Evolutionary conservation across 2,329 filamentous ascomycete species (phyloP), one percentile per base, ranked within the genome.

Genomic region (Calycina marina): DNA sequence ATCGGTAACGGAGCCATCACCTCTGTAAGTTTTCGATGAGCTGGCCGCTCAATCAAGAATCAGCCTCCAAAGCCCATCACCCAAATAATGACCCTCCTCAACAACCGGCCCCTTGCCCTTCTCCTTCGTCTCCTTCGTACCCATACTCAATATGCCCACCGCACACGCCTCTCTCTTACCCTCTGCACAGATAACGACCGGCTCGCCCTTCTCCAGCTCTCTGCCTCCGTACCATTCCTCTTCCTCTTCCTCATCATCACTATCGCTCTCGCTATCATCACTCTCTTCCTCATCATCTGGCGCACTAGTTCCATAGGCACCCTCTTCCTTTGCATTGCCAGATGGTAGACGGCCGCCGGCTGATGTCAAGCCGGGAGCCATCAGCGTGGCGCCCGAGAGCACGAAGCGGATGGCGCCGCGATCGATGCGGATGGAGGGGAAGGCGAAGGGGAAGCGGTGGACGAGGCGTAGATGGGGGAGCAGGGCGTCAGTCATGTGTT

Each of bases 321-420:
- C 45, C 32, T 59, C 42, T 36, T 63, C 59, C 2, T 55, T 50
- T 1, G 46, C 43, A 20, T 53, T 49, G 6, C 46, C 45, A 36
- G 24, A 55, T 44, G 90, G 90, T 48, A 98, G 58, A 29, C 81
- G 57, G 0, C 90, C 90, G 0, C 90, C 90, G 0, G 74, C 59
- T 13, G 75, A 84, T 16, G 90, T 98, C 46, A 98, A 58, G 0
- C 90, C 90, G 0, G 90, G 90, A 2, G 85, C 88, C 90, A 98
- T 98, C 41, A 98, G 75, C 10, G 88, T 84, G 1, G 90, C 90
- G 27, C 90, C 90, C 1, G 76, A 82, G 2, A 98, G 71, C 15
- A 98, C 88, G 60, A 98, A 98, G 39, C 90, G 82, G 51, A 98
- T 96, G 4, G 90, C 90, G 40, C 90, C 90, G 30, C 90, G 74